Conservation (phyloP, 2,329 filamentous ascomycete species). For the Neodidymelliopsis sp. region DNA sequence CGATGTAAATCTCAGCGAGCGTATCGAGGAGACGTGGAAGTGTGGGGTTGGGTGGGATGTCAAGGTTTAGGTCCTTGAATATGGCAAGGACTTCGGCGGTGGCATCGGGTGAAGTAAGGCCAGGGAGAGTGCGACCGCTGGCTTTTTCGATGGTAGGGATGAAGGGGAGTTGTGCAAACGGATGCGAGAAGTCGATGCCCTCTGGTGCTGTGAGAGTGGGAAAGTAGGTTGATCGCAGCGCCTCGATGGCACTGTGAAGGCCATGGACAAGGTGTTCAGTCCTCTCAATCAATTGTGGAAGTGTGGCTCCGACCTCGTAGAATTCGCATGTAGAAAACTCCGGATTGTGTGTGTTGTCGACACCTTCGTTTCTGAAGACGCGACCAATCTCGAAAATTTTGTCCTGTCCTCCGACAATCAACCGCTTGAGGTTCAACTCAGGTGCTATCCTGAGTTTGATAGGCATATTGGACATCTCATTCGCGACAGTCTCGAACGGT, state of each 20-base stretch:
- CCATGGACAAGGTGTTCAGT: slow-evolving; percentile 75
- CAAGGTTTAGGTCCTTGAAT: slow-evolving; percentile 60
- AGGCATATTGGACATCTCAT: slow-evolving; percentile 74
- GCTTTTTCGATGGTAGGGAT: slow-evolving; percentile 77
- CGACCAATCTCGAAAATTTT: slow-evolving; percentile 92
- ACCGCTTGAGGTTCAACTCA: slow-evolving; percentile 91
- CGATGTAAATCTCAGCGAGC: slow-evolving; percentile 77
- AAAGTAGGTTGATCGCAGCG: slow-evolving; percentile 54
- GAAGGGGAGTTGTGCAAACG: slow-evolving; percentile 77
- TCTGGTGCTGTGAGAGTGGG: slow-evolving; percentile 50
- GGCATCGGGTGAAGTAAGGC: slow-evolving; percentile 60
- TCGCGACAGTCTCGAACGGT: slow-evolving; percentile 82
- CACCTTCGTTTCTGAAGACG: slow-evolving; percentile 89
- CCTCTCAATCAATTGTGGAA: slow-evolving; percentile 75
- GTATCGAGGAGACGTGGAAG: slow-evolving; percentile 80
- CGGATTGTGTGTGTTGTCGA: slow-evolving; percentile 79
- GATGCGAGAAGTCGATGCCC: slow-evolving; percentile 64
- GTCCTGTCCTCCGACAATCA: slow-evolving; percentile 88
- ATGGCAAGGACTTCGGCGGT: slow-evolving; percentile 64
- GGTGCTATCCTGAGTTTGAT: slow-evolving; percentile 88
- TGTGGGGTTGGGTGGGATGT: slow-evolving; percentile 61
- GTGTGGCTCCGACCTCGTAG: slow-evolving; percentile 83
- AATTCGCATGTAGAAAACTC: slow-evolving; percentile 99
- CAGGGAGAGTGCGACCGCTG: slow-evolving; percentile 70
- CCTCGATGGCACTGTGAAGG: slow-evolving; percentile 44